Percentiles rank a stretch among this genome's conserved stretches.
These are phyloP conservation scores for Begonia fuchsioides DNA, from an alignment of 306 rosid genomes.

Conservation along the genomic window DNA sequence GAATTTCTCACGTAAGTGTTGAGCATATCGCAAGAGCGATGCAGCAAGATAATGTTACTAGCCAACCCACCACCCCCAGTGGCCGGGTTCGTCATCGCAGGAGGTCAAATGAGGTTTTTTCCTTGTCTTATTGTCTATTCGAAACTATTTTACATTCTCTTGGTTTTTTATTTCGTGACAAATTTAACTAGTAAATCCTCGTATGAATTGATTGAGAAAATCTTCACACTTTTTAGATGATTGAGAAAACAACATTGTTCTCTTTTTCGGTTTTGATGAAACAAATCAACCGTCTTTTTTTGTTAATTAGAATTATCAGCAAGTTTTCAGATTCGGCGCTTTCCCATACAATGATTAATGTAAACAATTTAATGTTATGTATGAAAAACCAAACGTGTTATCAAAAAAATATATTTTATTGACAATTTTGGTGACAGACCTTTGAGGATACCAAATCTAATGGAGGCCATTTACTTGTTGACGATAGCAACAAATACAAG, in stretches of 20 bases:
- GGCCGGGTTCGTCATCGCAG: constrained; percentile 13
- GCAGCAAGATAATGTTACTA: constrained; percentile 6
- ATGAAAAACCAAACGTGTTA: not conserved
- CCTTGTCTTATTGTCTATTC: not conserved
- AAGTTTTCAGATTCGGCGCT: too few species aligned
- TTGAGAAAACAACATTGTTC: too few species aligned
- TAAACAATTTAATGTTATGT: not conserved
- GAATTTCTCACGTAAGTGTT: constrained; percentile 1
- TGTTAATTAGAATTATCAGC: too few species aligned
- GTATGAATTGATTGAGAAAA: too few species aligned
- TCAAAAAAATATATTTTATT: not conserved
- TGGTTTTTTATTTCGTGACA: too few species aligned
- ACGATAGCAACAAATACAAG: constrained; percentile 75
- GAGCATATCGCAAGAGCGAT: constrained; percentile 5
- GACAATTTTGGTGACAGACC: constrained; percentile 23
- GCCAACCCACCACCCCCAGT: constrained; percentile 9
- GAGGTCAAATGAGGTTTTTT: constrained; percentile 9
- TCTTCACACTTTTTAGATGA: too few species aligned
- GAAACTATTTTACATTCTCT: too few species aligned
- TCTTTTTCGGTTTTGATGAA: too few species aligned
- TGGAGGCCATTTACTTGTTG: constrained; percentile 54
- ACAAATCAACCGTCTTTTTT: too few species aligned
- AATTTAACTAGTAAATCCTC: too few species aligned
- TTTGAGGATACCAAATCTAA: constrained; percentile 49
- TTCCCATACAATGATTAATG: too few species aligned